Evolutionary conservation across 2,329 filamentous ascomycete genomes (phyloP), one percentile per base, ranked within the genome.

Genomic region (Xylaria sp.): DNA sequence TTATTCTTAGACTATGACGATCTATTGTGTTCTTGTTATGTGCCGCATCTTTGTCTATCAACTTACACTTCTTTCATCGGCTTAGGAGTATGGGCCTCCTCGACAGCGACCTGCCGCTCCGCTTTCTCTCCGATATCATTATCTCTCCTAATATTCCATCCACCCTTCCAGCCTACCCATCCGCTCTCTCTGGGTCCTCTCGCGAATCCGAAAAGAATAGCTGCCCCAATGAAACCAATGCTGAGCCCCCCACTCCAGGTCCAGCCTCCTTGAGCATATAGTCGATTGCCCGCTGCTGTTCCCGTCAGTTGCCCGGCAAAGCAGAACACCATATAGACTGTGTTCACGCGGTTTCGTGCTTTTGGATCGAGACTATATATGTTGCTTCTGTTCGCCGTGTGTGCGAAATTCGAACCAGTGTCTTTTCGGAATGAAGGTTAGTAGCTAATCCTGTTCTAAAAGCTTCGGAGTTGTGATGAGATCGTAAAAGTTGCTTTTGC

Each of bases 271-370:
- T 80, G 74, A 0, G 85, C 84, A 65, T 86, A 87, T 1, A 87
- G 75, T 20, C 82, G 79, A 69, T 87, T 87, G 0, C 87, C 87
- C 4, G 87, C 87, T 1, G 87, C 83, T 0, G 89, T 90, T 0
- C 92, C 92, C 1, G 89, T 90, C 56, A 96, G 73, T 36, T 96
- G 93, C 0, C 93, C 93, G 33, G 86, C 88, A 74, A 95, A 95
- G 0, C 88, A 89, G 7, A 86, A 85, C 0, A 94, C 85, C 93
- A 95, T 96, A 75, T 93, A 96, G 0, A 90, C 91, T 0, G 92
- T 94, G 76, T 96, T 96, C 28, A 95, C 86, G 3, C 93, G 81
- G 79, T 94, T 96, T 4, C 91, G 81, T 0, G 90, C 89, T 68
- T 88, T 89, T 0, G 92, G 89, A 62, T 91, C 90, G 26, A 95